Conservation (phyloP, 768 basidiomycete species). For the Amanita exitialis region DNA sequence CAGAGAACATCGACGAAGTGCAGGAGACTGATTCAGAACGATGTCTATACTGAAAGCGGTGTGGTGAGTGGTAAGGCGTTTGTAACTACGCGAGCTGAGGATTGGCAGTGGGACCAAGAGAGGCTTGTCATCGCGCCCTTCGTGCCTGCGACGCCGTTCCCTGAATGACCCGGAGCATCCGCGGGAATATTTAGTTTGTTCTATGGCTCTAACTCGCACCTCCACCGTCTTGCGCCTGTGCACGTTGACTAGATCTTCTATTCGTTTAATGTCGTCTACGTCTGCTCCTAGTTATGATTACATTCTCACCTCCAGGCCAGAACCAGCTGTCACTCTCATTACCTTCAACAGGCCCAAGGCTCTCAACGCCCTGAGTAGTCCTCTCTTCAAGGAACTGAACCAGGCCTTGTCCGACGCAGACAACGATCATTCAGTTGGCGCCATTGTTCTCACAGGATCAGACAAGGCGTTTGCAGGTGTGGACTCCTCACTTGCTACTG, state of each 20-base stretch:
- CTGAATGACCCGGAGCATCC: constrained; percentile 2
- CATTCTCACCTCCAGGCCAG: constrained; percentile 61
- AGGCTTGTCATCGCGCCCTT: constrained; percentile 11
- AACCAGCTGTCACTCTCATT: constrained; percentile 65
- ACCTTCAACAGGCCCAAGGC: constrained; percentile 87
- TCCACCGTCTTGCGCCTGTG: constrained; percentile 4
- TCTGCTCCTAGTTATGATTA: constrained; percentile 41
- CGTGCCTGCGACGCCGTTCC: constrained; percentile 18
- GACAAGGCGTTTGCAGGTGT: constrained; percentile 89
- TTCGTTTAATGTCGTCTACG: constrained; percentile 41
- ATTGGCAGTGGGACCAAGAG: constrained; percentile 8
- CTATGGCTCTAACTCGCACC: background rate
- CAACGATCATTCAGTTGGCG: constrained; percentile 59
- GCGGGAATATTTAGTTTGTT: background rate
- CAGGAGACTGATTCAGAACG: constrained; percentile 20
- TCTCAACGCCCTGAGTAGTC: constrained; percentile 77
- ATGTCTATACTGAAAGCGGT: constrained; percentile 28
- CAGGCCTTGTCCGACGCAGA: constrained; percentile 65
- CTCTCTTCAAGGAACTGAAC: constrained; percentile 77
- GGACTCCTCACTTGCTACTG: constrained; percentile 15
- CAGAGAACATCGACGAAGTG: constrained; percentile 36
- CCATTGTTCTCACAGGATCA: constrained; percentile 88
- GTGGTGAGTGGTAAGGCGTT: constrained; percentile 21
- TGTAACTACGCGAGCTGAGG: background rate
- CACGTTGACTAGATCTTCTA: constrained; percentile 1